phyloP scores from a whole-genome alignment of 2,329 filamentous ascomycete genomes.

The Fusarium sp. region DNA sequence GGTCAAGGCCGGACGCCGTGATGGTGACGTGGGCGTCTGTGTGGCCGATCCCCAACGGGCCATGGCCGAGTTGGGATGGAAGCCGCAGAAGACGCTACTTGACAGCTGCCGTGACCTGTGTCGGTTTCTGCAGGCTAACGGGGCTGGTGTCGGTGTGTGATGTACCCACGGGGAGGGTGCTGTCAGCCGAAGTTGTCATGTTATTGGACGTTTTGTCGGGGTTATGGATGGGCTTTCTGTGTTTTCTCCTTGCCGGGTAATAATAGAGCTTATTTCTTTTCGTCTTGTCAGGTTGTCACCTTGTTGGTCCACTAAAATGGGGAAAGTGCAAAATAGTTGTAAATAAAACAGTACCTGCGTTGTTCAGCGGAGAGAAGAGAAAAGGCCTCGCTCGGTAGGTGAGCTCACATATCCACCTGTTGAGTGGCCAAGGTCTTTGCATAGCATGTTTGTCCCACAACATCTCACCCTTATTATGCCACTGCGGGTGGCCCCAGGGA shows the following conservation, averaged over 20 bases:
- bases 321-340: background rate
- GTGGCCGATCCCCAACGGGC: slow-evolving; percentile 57
- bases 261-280: background rate
- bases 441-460: background rate
- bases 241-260: background rate
- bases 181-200: background rate
- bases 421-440: background rate
- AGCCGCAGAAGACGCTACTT: slow-evolving; percentile 29
- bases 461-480: background rate
- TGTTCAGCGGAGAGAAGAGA: background rate
- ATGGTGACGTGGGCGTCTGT: slow-evolving; percentile 58
- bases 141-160: background rate
- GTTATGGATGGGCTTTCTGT: background rate
- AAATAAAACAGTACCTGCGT: background rate
- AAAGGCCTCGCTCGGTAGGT: background rate
- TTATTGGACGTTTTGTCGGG: background rate
- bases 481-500: background rate
- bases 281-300: background rate
- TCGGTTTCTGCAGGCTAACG: slow-evolving; percentile 11
- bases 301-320: background rate
- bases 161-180: background rate
- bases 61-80: slow-evolving; percentile 57
- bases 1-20: slow-evolving; percentile 49
- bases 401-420: background rate
- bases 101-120: slow-evolving; percentile 31